phyloP scores from a whole-genome alignment of 371 early-diverging fungal genomes.

The Syncephalis plumigaleata region DNA sequence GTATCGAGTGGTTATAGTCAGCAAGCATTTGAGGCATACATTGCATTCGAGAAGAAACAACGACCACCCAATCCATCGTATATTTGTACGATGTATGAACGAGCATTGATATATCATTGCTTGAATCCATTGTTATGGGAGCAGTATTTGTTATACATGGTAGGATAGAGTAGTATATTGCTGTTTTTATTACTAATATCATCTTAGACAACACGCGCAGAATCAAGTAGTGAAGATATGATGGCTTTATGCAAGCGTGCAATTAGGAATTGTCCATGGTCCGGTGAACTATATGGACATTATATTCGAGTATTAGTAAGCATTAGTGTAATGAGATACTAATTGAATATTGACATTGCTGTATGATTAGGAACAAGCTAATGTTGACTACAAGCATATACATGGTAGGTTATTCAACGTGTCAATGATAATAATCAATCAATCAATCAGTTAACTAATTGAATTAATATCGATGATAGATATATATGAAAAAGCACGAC shows the following conservation, averaged over 20 bases:
- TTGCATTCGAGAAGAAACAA: conserved; percentile 10
- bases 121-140: conserved; percentile 21
- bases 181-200: background rate
- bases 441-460: too few species aligned
- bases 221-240: too few species aligned
- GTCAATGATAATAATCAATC: too few species aligned
- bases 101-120: conserved; percentile 14
- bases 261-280: conserved; percentile 19
- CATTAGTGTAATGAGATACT: too few species aligned
- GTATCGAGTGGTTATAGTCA: background rate
- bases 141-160: conserved; percentile 18
- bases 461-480: too few species aligned
- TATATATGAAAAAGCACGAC: conserved; percentile 1
- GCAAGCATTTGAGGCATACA: conserved; percentile 2
- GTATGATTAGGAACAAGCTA: too few species aligned
- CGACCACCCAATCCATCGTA: conserved; percentile 2
- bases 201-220: background rate
- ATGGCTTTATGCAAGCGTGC: conserved; percentile 10
- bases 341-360: too few species aligned
- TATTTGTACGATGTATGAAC: conserved; percentile 17
- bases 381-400: too few species aligned
- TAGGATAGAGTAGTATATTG: conserved; percentile 3
- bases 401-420: too few species aligned
- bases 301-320: conserved; percentile 9
- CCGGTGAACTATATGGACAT: conserved; percentile 16